Percentiles rank a stretch among this genome's conserved stretches.
phyloP scores from a whole-genome alignment of 192 early-diverging fungal genomes.

The Dissophora ornata region DNA sequence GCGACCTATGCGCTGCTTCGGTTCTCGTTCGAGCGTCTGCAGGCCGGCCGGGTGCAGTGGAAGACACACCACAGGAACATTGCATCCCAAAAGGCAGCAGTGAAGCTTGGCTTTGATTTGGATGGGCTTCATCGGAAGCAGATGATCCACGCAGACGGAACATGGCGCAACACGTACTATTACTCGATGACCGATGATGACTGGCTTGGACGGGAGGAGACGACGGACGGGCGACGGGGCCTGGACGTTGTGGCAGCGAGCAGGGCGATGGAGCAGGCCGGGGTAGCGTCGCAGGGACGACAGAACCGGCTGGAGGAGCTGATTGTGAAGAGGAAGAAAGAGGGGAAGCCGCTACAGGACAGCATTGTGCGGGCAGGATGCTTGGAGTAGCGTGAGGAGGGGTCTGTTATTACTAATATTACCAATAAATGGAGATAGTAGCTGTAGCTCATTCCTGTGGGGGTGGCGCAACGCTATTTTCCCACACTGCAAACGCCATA shows the following conservation, averaged over 20 bases:
- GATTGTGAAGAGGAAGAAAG: slow-evolving; percentile 11
- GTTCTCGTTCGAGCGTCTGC: slow-evolving; percentile 35
- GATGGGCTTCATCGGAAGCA: slow-evolving; percentile 51
- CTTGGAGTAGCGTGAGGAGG: neutral
- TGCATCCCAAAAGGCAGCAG: slow-evolving; percentile 55
- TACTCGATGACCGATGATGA: slow-evolving; percentile 55
- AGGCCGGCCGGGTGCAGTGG: slow-evolving; percentile 52
- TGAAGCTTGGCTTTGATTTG: slow-evolving; percentile 46
- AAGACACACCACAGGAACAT: slow-evolving; percentile 56
- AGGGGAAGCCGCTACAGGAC: slow-evolving; percentile 22
- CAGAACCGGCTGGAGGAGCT: slow-evolving; percentile 20
- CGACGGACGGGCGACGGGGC: neutral
- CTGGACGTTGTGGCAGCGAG: neutral
- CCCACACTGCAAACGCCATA: no score
- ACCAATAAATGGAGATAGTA: no score
- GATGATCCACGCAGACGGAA: slow-evolving; percentile 43
- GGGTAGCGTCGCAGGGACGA: neutral
- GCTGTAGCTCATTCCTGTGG: no score
- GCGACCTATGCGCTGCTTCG: slow-evolving; percentile 34
- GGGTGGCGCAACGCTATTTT: no score
- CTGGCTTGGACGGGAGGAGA: slow-evolving; percentile 38
- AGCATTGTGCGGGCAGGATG: slow-evolving; percentile 1
- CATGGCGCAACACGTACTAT: slow-evolving; percentile 31
- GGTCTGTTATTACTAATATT: no score
- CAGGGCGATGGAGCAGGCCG: neutral